Evolutionary conservation across 2,329 filamentous ascomycete genomes (phyloP).

Genomic region (Dothistroma septosporum): DNA sequence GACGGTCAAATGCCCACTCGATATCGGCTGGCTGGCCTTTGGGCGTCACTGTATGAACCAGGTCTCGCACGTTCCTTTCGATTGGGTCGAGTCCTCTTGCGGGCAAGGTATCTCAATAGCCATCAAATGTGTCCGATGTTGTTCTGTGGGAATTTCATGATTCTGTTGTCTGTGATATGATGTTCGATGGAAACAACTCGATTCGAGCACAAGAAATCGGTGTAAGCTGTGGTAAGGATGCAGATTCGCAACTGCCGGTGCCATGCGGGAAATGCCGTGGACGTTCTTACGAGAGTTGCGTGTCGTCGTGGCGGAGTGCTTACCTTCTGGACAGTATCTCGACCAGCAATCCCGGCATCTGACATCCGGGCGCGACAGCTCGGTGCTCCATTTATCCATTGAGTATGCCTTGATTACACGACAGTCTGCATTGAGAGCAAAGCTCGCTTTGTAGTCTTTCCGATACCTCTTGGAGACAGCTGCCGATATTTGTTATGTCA

Average conservation of each 20-base stretch:
- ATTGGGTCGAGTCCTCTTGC: neutral
- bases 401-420: neutral
- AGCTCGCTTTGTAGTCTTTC: no score
- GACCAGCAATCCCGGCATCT: neutral
- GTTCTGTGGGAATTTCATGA: neutral
- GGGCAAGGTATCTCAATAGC: neutral
- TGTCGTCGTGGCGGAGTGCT: neutral
- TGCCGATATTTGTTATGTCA: no score
- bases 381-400: neutral
- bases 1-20: neutral
- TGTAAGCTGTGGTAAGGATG: neutral
- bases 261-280: neutral
- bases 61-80: neutral
- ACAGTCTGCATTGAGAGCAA: neutral
- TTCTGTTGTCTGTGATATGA: no score
- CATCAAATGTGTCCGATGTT: neutral
- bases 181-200: neutral
- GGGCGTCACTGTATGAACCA: neutral
- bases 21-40: neutral
- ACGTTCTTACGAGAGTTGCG: neutral
- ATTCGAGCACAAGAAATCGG: neutral
- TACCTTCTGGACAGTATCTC: neutral
- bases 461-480: no score
- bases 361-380: neutral
- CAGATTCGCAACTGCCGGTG: no score